Evolutionary conservation across 805 yeast species (phyloP).

Genomic region (Metschnikowia corniflorae): DNA sequence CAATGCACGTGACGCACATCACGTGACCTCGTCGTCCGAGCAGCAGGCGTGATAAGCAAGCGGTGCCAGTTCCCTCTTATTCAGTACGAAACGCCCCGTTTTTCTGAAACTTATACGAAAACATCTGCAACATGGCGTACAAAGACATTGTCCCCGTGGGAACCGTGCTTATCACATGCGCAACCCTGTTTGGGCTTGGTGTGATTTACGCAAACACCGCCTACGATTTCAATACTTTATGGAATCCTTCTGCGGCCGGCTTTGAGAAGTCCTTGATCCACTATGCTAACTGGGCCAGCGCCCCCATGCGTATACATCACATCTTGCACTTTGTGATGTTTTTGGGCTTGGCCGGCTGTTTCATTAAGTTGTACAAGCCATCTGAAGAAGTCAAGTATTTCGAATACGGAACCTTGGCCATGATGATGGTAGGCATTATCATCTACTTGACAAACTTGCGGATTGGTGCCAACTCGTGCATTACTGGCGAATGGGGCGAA

Average conservation of each 20-base stretch:
- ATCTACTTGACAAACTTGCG: slow-evolving; percentile 84
- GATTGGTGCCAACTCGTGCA: slow-evolving; percentile 69
- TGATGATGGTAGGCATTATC: slow-evolving; percentile 67
- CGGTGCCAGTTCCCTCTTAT: too few species aligned
- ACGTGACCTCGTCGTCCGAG: too few species aligned
- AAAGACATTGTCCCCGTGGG: slow-evolving; percentile 47
- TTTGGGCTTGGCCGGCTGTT: slow-evolving; percentile 68
- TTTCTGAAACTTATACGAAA: slow-evolving; percentile 1
- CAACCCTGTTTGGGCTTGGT: slow-evolving; percentile 79
- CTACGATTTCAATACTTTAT: slow-evolving; percentile 74
- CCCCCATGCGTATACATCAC: slow-evolving; percentile 57
- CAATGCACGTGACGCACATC: too few species aligned
- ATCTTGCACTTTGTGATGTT: slow-evolving; percentile 58
- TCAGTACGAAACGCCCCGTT: too few species aligned
- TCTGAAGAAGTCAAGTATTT: slow-evolving; percentile 77
- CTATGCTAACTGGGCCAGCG: slow-evolving; percentile 67
- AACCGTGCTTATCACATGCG: slow-evolving; percentile 38
- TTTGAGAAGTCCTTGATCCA: slow-evolving; percentile 65
- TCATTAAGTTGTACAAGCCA: slow-evolving; percentile 84
- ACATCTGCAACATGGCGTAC: slow-evolving; percentile 25
- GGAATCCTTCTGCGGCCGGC: slow-evolving; percentile 51
- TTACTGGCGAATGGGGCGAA: slow-evolving; percentile 87
- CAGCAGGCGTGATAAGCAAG: too few species aligned
- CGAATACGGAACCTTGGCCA: slow-evolving; percentile 83
- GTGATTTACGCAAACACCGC: slow-evolving; percentile 74